These are phyloP conservation scores for Oxytropis ochrocephala DNA, from an alignment of 306 rosid species.

Conservation along the genomic window DNA sequence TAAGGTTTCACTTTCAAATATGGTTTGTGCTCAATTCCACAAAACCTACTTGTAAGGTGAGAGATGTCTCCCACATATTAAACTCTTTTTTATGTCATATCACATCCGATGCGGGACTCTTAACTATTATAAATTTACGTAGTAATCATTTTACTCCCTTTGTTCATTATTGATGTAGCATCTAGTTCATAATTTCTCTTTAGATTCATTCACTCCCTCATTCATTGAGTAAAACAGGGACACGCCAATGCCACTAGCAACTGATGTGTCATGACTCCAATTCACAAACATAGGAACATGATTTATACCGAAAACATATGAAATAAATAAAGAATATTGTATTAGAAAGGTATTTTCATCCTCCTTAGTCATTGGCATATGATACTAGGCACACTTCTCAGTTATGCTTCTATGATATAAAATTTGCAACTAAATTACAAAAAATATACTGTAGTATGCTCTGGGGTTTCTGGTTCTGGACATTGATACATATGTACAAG, in stretches of 20 bases:
- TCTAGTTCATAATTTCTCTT: conserved; percentile 12
- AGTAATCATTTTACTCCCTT: conserved; percentile 13
- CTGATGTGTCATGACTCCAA: not conserved
- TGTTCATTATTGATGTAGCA: conserved; percentile 14
- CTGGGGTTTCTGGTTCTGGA: not conserved
- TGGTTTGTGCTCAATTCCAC: conserved; percentile 43
- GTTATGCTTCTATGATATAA: not conserved
- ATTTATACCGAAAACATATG: not conserved
- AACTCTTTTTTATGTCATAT: too few species aligned
- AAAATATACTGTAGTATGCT: too few species aligned
- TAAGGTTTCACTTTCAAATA: conserved; percentile 55
- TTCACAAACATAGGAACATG: too few species aligned
- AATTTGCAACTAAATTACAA: not conserved
- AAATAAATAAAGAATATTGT: not conserved
- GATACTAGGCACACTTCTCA: conserved; percentile 5
- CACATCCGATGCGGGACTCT: too few species aligned
- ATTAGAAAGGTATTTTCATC: not conserved
- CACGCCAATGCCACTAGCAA: conserved; percentile 7
- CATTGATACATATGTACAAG: not conserved
- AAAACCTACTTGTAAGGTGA: too few species aligned
- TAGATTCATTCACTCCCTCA: conserved; percentile 10
- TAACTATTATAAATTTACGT: too few species aligned
- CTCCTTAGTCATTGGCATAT: conserved; percentile 8
- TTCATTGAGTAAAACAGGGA: not conserved
- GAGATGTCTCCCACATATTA: too few species aligned